Evolutionary conservation across 345 rosid species (phyloP), one percentile per base, ranked within the genome.

Genomic region (Linum usitatissimum): DNA sequence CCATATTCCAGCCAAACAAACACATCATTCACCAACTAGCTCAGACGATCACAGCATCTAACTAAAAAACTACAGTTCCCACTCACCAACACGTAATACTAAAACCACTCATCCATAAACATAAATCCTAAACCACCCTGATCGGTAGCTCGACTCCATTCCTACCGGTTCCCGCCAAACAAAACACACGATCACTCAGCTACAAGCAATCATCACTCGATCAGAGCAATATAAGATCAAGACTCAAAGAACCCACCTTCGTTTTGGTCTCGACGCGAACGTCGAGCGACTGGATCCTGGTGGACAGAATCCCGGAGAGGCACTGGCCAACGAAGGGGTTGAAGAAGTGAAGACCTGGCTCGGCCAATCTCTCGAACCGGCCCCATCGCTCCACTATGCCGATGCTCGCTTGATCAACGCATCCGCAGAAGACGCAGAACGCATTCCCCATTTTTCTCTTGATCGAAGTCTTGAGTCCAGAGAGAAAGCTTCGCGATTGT

Each of bases 191-290:
- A 42, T 15, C 36, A 61, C 7, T 5, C 12, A 18, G 36, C 51
- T 1, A 15, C 14, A 3, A 45, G 15, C 10, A 45, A 15, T 12
- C 28, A 23, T 23, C 13, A 10, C 31, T 56, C 49, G 8, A 3
- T 1, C 49, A 53, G 17, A 0, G 20, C 21, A 23, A 23, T 23
- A 23, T 23, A 23, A 23, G 28, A 23, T 1, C 28, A 23, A 23
- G 28, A 23, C 1, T 30, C 28, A 1, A 59, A 9, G 17, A 21
- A 6, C 0, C 4, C 65, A 83, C 96, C 95, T 90, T 94, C 68
- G 96, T 88, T 71, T 94, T 94, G 79, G 97, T 94, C 67, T 94
- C 97, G 75, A 88, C 80, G 40, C 83, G 83, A 57, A 88, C 97
- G 49, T 94, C 97, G 48, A 94, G 95, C 51, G 99, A 94, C 20